These are phyloP conservation scores for Skeletonema tropicum DNA, from an alignment of 108 stramenopile genomes.

Conservation along the genomic window DNA sequence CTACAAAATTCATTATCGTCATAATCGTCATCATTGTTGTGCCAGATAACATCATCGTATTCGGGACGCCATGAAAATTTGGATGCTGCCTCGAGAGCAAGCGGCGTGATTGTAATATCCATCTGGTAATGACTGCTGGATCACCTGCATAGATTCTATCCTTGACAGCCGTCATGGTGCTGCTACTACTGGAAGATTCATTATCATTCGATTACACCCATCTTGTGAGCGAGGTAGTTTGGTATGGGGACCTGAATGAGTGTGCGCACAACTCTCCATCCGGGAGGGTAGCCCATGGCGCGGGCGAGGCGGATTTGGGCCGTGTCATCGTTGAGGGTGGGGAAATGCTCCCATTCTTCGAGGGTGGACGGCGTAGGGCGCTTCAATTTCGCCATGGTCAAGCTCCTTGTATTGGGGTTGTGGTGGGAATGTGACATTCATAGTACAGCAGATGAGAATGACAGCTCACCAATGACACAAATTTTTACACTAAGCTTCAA, in stretches of 20 bases:
- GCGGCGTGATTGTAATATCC: constrained; percentile 55
- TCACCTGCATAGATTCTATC: constrained; percentile 55
- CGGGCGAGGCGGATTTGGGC: constrained; percentile 63
- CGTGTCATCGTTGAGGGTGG: constrained; percentile 47
- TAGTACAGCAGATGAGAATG: too few relatives aligned
- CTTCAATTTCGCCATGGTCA: constrained; percentile 20
- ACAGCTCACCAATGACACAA: not conserved
- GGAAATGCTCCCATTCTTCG: constrained; percentile 48
- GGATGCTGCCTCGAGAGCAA: constrained; percentile 30
- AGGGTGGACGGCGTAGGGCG: constrained; percentile 49
- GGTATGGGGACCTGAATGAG: constrained; percentile 42
- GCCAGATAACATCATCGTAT: constrained; percentile 49
- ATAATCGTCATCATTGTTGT: constrained; percentile 53
- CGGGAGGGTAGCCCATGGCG: constrained; percentile 82
- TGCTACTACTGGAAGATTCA: constrained; percentile 12
- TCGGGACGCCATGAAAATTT: constrained; percentile 51
- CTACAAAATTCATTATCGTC: constrained; percentile 48
- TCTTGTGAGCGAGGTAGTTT: constrained; percentile 23
- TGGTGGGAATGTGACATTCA: too few relatives aligned
- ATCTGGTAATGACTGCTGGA: constrained; percentile 43
- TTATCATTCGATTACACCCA: not conserved
- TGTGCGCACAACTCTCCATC: constrained; percentile 78
- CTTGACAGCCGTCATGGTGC: constrained; percentile 40
- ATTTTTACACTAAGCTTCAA: too few relatives aligned
- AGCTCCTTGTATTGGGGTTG: too few relatives aligned